These are phyloP conservation scores for Flaveria robusta DNA, from an alignment of 129 eudicot species.

Conservation along the genomic window DNA sequence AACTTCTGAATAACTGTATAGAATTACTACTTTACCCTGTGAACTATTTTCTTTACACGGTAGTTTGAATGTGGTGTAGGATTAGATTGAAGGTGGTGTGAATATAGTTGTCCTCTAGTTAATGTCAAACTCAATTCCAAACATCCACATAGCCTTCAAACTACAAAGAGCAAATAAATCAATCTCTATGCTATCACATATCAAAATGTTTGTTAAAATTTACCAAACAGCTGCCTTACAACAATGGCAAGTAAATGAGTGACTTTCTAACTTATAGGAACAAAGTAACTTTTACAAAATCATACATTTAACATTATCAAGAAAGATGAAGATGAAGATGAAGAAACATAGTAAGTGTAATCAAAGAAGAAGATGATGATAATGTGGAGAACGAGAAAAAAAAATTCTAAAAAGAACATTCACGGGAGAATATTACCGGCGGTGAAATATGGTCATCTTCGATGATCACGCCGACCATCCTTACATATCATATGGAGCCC, in stretches of 20 bases:
- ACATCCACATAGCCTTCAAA: too few species aligned
- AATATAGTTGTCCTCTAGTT: too few species aligned
- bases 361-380: background rate
- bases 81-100: too few species aligned
- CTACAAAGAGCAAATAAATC: too few species aligned
- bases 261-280: background rate
- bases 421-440: slow-evolving; percentile 65
- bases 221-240: slow-evolving; percentile 11
- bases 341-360: too few species aligned
- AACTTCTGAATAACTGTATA: too few species aligned
- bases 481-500: slow-evolving; percentile 91
- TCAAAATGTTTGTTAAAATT: slow-evolving; percentile 11
- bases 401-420: slow-evolving; percentile 23
- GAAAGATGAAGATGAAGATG: background rate
- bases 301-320: slow-evolving; percentile 1
- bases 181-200: background rate
- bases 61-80: too few species aligned
- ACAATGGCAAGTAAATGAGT: slow-evolving; percentile 2
- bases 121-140: too few species aligned
- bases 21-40: too few species aligned
- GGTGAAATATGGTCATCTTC: slow-evolving; percentile 5
- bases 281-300: slow-evolving; percentile 7
- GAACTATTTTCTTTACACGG: too few species aligned
- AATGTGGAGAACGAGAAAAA: background rate
- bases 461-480: slow-evolving; percentile 41